Percentiles rank a stretch among this genome's conserved stretches.
Evolutionary conservation across 2,329 filamentous ascomycete species (phyloP).

Genomic region (Escovopsis sp.): DNA sequence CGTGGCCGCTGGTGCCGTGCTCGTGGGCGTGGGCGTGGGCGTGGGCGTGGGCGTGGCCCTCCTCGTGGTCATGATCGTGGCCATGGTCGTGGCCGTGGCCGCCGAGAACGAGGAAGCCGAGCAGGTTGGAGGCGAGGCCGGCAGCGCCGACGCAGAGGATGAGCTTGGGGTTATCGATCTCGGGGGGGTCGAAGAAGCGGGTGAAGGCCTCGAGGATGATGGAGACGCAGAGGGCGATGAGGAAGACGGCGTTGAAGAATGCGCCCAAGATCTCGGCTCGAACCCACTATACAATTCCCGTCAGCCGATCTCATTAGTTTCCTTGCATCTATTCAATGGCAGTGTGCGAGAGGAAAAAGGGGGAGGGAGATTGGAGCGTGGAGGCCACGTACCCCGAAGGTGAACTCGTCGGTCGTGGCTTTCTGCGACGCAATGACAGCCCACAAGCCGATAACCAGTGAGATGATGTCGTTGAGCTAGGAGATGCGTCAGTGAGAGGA

Average conservation of each 20-base stretch:
- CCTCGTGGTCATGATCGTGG: conserved; percentile 26
- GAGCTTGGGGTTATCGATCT: conserved; percentile 69
- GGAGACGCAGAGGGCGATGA: conserved; percentile 88
- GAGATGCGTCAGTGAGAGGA: too few relatives aligned
- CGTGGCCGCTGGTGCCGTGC: conserved; percentile 10
- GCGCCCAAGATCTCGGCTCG: conserved; percentile 93
- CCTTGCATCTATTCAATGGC: too few relatives aligned
- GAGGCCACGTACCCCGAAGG: conserved; percentile 60
- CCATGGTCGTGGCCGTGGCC: conserved; percentile 67
- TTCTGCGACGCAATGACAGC: conserved; percentile 80
- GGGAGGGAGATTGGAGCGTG: background rate
- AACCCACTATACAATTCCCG: conserved; percentile 82
- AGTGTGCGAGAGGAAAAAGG: too few relatives aligned
- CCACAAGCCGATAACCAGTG: conserved; percentile 83
- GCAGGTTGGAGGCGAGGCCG: conserved; percentile 74
- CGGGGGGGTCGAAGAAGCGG: conserved; percentile 79
- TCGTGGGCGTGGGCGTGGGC: conserved; percentile 11
- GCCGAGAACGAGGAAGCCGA: conserved; percentile 81
- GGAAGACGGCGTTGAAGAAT: conserved; percentile 92
- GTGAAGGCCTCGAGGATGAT: conserved; percentile 93
- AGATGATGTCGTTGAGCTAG: conserved; percentile 92
- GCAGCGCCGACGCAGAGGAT: conserved; percentile 80
- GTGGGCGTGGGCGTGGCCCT: conserved; percentile 22
- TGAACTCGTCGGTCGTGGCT: conserved; percentile 79
- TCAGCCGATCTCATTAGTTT: too few relatives aligned